Evolutionary conservation across 805 yeast genomes (phyloP).

Genomic region (Starmerella sp.): DNA sequence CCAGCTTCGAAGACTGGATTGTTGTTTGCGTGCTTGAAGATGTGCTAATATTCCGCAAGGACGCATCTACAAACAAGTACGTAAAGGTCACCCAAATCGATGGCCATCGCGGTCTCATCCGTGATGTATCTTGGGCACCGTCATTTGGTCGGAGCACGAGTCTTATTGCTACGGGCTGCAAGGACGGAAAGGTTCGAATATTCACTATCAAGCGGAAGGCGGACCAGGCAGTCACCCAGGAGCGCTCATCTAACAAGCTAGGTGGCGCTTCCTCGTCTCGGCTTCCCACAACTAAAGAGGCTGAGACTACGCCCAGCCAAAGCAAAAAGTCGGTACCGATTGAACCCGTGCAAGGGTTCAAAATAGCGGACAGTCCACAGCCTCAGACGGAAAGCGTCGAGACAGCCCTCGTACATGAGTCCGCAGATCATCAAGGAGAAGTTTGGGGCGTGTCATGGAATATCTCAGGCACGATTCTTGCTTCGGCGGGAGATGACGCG

Average conservation of each 20-base stretch:
- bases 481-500: constrained; percentile 95
- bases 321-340: neutral
- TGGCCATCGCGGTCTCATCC: constrained; percentile 75
- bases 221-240: neutral
- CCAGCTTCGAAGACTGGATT: constrained; percentile 67
- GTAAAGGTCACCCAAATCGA: constrained; percentile 48
- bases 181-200: constrained; percentile 83
- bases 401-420: constrained; percentile 53
- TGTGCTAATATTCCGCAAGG: constrained; percentile 53
- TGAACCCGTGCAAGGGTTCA: constrained; percentile 11
- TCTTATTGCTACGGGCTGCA: constrained; percentile 86
- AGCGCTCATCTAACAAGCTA: neutral
- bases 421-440: constrained; percentile 71
- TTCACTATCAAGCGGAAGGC: constrained; percentile 43
- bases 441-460: constrained; percentile 98
- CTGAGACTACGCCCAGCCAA: neutral
- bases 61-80: constrained; percentile 38
- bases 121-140: constrained; percentile 94
- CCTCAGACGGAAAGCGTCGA: constrained; percentile 17
- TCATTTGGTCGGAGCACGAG: constrained; percentile 85
- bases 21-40: constrained; percentile 80
- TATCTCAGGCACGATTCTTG: constrained; percentile 78
- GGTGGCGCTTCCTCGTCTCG: constrained; percentile 4
- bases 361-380: neutral
- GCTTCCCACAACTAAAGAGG: neutral